Conservation (phyloP, 2,329 filamentous ascomycete genomes). For the Penicillium sp. region DNA sequence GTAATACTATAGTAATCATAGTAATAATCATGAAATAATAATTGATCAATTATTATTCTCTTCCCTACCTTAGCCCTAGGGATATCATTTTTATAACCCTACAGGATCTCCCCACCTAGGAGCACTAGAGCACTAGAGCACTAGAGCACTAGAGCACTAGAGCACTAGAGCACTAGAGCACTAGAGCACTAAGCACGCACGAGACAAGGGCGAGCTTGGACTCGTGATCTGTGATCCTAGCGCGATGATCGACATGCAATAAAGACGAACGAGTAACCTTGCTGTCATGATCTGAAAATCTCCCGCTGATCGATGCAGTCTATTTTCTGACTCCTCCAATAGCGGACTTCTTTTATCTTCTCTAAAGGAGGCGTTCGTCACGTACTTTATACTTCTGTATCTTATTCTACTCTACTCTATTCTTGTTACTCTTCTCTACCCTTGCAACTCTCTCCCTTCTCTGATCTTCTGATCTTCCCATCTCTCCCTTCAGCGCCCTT, state of each 20-base stretch:
- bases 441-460: slow-evolving; percentile 2
- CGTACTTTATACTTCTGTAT: neutral
- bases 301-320: slow-evolving; percentile 32
- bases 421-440: neutral
- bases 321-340: slow-evolving; percentile 39
- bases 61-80: too few relatives aligned
- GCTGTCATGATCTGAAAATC: slow-evolving; percentile 36
- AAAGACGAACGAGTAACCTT: slow-evolving; percentile 33
- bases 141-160: too few relatives aligned
- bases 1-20: too few relatives aligned
- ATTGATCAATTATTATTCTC: too few relatives aligned
- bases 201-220: too few relatives aligned
- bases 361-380: slow-evolving; percentile 14
- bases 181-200: too few relatives aligned
- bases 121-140: too few relatives aligned
- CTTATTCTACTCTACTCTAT: slow-evolving; percentile 10
- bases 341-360: slow-evolving; percentile 24
- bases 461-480: neutral
- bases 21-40: too few relatives aligned
- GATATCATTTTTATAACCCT: too few relatives aligned
- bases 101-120: too few relatives aligned
- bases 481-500: slow-evolving; percentile 6
- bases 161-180: too few relatives aligned
- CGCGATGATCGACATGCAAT: slow-evolving; percentile 38
- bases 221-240: slow-evolving; percentile 24